Base-by-base conservation (phyloP, 176 grass and related monocot genomes). In the Poa annua region DNA sequence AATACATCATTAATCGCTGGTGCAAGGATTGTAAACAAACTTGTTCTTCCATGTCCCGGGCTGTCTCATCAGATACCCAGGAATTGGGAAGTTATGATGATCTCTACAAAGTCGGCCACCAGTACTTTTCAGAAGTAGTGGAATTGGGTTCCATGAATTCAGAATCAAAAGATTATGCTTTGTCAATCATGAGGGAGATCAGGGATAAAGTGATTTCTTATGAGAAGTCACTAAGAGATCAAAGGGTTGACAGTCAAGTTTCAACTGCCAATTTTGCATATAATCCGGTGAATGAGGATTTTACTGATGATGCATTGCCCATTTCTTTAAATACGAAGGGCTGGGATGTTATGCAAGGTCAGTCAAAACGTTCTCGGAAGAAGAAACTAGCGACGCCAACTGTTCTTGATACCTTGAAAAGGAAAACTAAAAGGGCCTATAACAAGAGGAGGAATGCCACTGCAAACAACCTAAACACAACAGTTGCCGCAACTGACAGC, bases 241-340 rank as follows among this genome's bases (percentile, higher is more conserved):
- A 94, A 74, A 84, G 92, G 72, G 89, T 96, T 83, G 88, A 92
- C 62, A 88, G 26, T 70, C 85, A 92, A 80, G 82, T 95, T 53
- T 84, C 88, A 56, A 66, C 93, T 35, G 73, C 90, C 39, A 91
- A 86, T 85, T 92, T 92, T 77, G 86, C 93, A 54, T 92, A 95
- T 81, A 90, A 92, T 78, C 86, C 91, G 81, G 88, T 95, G 72
- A 95, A 95, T 19, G 90, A 95, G 82, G 90, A 95, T 87, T 95
- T 96, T 62, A 88, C 85, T 60, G 93, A 92, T 86, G 88, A 96
- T 69, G 41, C 71, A 4, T 66, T 91, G 70, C 85, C 90, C 39
- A 91, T 91, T 77, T 88, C 89, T 47, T 84, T 92, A 39, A 85
- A 79, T 78, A 95, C 90, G 20, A 90, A 90, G 85, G 85, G 90